Conservation (phyloP, 345 rosid genomes). For the Trapa incisa region DNA sequence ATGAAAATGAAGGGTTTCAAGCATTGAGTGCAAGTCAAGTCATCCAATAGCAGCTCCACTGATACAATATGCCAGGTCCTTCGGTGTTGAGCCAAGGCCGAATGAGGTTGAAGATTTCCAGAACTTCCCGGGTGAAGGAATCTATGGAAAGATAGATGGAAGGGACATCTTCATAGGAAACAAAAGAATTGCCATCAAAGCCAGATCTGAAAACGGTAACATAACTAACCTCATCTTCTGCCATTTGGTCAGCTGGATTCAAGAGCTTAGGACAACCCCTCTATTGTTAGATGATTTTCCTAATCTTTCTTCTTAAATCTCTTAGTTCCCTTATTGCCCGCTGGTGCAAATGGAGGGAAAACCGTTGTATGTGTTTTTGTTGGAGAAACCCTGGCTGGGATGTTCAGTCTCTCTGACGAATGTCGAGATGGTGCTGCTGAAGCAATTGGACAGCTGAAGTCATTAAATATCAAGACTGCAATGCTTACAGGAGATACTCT, state of each 20-base stretch:
- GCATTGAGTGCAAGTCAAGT: slow-evolving; percentile 85
- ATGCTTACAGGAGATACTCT: slow-evolving; percentile 87
- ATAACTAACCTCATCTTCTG: neutral
- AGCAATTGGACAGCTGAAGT: slow-evolving; percentile 50
- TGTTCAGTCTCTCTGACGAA: slow-evolving; percentile 59
- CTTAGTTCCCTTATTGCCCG: slow-evolving; percentile 26
- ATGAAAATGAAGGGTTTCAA: slow-evolving; percentile 49
- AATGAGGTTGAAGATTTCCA: slow-evolving; percentile 51
- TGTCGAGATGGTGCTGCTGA: slow-evolving; percentile 65
- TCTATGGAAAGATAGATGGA: slow-evolving; percentile 64
- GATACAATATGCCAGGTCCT: slow-evolving; percentile 46
- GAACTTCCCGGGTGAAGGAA: slow-evolving; percentile 84
- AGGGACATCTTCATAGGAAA: slow-evolving; percentile 56
- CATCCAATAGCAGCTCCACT: slow-evolving; percentile 89
- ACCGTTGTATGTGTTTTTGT: slow-evolving; percentile 51
- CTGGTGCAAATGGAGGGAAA: slow-evolving; percentile 29
- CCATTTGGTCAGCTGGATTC: neutral
- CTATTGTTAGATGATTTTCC: neutral
- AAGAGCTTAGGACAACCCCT: neutral
- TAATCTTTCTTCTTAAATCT: neutral
- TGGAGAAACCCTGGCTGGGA: slow-evolving; percentile 30
- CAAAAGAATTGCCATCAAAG: slow-evolving; percentile 50
- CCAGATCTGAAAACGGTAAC: slow-evolving; percentile 49
- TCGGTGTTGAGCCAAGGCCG: slow-evolving; percentile 55
- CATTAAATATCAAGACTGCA: slow-evolving; percentile 43